Evolutionary conservation across 176 grass and related monocot species (phyloP).

Genomic region (Cymbopogon citratus): DNA sequence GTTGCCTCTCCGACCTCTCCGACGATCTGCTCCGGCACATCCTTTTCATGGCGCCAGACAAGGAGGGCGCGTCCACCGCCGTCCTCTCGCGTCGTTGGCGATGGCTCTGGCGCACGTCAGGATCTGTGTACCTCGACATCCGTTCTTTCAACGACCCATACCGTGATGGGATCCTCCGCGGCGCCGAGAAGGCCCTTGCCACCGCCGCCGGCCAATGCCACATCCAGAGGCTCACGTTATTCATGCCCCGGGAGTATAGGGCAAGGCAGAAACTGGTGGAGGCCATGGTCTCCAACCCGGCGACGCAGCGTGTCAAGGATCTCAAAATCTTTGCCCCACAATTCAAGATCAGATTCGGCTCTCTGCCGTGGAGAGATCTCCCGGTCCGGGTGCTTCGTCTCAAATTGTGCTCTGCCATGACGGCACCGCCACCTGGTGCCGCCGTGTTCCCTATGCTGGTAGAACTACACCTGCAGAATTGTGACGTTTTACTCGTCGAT

Average conservation of each 20-base stretch:
- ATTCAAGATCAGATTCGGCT: too few species aligned
- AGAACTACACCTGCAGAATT: not conserved
- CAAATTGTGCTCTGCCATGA: not conserved
- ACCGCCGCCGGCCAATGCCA: not conserved
- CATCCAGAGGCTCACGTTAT: not conserved
- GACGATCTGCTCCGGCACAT: too few species aligned
- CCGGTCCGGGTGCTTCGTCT: not conserved
- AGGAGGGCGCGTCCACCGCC: too few species aligned
- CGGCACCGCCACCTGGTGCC: not conserved
- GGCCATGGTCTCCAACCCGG: too few species aligned
- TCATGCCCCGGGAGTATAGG: rapidly evolving
- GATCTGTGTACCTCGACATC: not conserved
- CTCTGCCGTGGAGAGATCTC: not conserved
- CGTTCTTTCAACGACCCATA: too few species aligned
- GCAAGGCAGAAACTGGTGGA: not conserved
- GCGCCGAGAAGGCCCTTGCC: too few species aligned
- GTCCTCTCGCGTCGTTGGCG: too few species aligned
- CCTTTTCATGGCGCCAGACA: too few species aligned
- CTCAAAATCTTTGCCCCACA: too few species aligned
- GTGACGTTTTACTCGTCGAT: not conserved
- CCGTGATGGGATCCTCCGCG: too few species aligned
- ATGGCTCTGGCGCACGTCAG: not conserved
- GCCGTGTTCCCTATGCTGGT: not conserved
- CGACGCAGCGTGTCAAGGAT: too few species aligned
- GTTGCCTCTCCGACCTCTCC: too few species aligned